Percentiles rank a stretch among this genome's conserved stretches.
phyloP scores from a whole-genome alignment of 805 yeast species.

The Kodamaea hsintzibuensis region DNA sequence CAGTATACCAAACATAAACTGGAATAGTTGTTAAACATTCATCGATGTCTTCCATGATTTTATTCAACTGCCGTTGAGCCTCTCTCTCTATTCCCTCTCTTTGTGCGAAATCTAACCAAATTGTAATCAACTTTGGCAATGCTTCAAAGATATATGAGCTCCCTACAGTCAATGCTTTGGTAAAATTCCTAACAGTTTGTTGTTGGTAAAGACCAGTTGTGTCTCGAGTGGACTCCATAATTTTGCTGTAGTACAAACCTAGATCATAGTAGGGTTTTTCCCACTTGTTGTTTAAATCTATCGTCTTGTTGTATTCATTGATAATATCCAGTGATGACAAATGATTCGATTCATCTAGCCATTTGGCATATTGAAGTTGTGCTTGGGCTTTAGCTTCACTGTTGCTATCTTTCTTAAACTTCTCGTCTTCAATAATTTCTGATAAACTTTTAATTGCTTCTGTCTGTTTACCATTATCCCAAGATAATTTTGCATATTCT shows the following conservation, averaged over 20 bases:
- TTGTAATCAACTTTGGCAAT: conserved; percentile 83
- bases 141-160: conserved; percentile 74
- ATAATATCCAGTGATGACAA: conserved; percentile 74
- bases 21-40: conserved; percentile 49
- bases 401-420: conserved; percentile 16
- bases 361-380: conserved; percentile 78
- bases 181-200: conserved; percentile 55
- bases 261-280: conserved; percentile 79
- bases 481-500: conserved; percentile 78
- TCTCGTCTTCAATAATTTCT: conserved; percentile 32
- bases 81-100: conserved; percentile 23
- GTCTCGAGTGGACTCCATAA: conserved; percentile 65
- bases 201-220: conserved; percentile 54
- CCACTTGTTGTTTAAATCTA: conserved; percentile 56
- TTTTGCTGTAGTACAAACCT: conserved; percentile 76
- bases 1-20: conserved; percentile 70
- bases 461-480: conserved; percentile 88
- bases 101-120: conserved; percentile 82
- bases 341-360: conserved; percentile 87
- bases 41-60: conserved; percentile 50
- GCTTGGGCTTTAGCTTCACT: conserved; percentile 37
- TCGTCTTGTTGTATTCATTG: conserved; percentile 63
- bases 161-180: conserved; percentile 61
- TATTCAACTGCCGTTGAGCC: conserved; percentile 38
- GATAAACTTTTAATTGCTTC: conserved; percentile 73